phyloP scores from a whole-genome alignment of 1,139 yeast species.

The Pichia sp. region DNA sequence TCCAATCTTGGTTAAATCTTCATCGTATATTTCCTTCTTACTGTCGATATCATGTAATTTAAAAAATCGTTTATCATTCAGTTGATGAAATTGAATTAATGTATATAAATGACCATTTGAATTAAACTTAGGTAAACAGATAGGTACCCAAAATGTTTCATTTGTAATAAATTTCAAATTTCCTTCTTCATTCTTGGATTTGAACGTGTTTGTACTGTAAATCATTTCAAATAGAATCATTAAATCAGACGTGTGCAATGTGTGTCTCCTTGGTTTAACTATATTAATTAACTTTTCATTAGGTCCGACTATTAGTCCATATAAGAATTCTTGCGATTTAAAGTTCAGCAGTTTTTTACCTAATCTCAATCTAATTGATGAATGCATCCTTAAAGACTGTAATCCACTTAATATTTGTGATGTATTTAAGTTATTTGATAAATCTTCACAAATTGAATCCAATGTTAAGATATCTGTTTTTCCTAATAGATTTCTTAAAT shows the following conservation, averaged over 20 bases:
- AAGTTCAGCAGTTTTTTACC: slow-evolving; percentile 37
- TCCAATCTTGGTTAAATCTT: slow-evolving; percentile 38
- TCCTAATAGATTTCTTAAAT: slow-evolving; percentile 68
- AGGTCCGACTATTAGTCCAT: slow-evolving; percentile 55
- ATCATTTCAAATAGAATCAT: slow-evolving; percentile 59
- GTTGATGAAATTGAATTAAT: slow-evolving; percentile 56
- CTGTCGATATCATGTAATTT: slow-evolving; percentile 20
- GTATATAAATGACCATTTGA: slow-evolving; percentile 80
- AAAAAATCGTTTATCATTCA: slow-evolving; percentile 28
- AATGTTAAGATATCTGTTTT: slow-evolving; percentile 60
- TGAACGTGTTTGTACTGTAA: slow-evolving; percentile 45
- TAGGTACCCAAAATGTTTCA: slow-evolving; percentile 89
- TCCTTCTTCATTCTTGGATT: slow-evolving; percentile 17
- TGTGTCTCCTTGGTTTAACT: slow-evolving; percentile 56
- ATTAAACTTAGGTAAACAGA: slow-evolving; percentile 88
- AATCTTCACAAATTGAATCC: slow-evolving; percentile 52
- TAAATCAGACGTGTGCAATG: slow-evolving; percentile 63
- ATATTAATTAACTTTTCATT: slow-evolving; percentile 52
- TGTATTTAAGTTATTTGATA: slow-evolving; percentile 42
- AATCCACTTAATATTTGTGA: slow-evolving; percentile 55
- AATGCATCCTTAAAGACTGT: slow-evolving; percentile 48
- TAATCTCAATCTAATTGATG: slow-evolving; percentile 40
- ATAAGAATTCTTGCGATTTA: slow-evolving; percentile 41
- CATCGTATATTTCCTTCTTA: background rate
- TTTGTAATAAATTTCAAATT: slow-evolving; percentile 24